Conservation (phyloP, 2,329 filamentous ascomycete species). For the Proliferodiscus dingleyae region DNA sequence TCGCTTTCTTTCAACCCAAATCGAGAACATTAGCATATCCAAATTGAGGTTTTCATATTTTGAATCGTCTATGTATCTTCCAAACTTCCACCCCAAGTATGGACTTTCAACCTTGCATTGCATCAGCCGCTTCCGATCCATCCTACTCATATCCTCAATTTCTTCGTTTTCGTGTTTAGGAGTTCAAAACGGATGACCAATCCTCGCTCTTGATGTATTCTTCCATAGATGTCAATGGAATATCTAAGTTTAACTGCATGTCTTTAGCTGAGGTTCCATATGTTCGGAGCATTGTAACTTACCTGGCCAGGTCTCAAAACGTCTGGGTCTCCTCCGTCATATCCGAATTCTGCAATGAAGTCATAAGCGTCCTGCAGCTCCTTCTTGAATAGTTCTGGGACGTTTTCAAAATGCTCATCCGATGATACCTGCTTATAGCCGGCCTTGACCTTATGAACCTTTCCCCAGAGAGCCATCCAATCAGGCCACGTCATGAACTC, state of each 20-base stretch:
- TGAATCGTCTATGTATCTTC: too few relatives aligned
- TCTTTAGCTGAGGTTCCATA: neutral
- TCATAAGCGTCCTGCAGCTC: constrained; percentile 30
- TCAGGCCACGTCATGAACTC: constrained; percentile 4
- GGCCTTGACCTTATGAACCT: constrained; percentile 1
- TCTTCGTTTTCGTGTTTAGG: too few relatives aligned
- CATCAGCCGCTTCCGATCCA: too few relatives aligned
- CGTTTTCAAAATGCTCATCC: constrained; percentile 19
- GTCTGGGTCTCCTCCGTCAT: constrained; percentile 30
- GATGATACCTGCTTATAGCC: constrained; percentile 5
- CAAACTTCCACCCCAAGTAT: too few relatives aligned
- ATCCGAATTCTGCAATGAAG: constrained; percentile 24
- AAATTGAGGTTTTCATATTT: too few relatives aligned
- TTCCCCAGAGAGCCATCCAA: constrained; percentile 8
- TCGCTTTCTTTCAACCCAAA: too few relatives aligned
- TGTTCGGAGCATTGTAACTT: neutral
- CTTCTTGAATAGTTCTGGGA: constrained; percentile 24
- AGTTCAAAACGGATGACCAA: constrained; percentile 7
- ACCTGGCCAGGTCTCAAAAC: constrained; percentile 11
- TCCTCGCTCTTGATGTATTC: constrained; percentile 7
- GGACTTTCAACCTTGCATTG: too few relatives aligned
- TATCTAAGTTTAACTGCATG: constrained; percentile 2
- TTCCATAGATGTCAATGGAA: constrained; percentile 3
- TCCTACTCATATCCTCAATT: too few relatives aligned
- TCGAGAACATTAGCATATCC: too few relatives aligned